phyloP scores from a whole-genome alignment of 345 rosid species.

The Lepidium africanum region DNA sequence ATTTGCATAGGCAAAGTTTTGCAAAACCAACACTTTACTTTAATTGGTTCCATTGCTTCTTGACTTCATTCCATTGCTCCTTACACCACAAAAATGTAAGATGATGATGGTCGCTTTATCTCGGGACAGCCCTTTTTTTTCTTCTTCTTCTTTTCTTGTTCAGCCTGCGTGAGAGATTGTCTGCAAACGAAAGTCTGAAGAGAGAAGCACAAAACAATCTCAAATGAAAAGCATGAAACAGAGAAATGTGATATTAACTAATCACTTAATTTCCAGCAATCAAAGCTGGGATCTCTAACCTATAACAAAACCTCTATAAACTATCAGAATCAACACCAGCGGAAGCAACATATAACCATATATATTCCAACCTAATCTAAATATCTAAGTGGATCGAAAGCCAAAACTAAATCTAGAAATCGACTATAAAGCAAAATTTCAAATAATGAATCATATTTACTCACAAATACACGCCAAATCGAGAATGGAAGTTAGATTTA shows the following conservation, averaged over 20 bases:
- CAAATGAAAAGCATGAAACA: too few relatives aligned
- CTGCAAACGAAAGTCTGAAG: conserved; percentile 46
- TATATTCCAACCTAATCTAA: background rate
- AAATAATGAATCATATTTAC: background rate
- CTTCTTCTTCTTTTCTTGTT: conserved; percentile 49
- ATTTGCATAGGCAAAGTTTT: background rate
- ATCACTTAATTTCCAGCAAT: background rate
- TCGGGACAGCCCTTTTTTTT: conserved; percentile 58
- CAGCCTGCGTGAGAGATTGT: conserved; percentile 42
- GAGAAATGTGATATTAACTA: too few relatives aligned
- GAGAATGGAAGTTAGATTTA: conserved; percentile 1
- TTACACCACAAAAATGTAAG: conserved; percentile 84
- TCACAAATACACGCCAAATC: background rate
- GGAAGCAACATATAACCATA: background rate
- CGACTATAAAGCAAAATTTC: background rate
- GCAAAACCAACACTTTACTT: background rate
- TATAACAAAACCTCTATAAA: background rate
- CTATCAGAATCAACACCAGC: background rate
- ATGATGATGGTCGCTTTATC: conserved; percentile 68
- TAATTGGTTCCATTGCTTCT: conserved; percentile 37
- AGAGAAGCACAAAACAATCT: background rate
- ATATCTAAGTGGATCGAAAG: background rate
- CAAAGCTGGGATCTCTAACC: background rate
- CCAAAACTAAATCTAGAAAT: background rate
- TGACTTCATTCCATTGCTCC: conserved; percentile 79